Evolutionary conservation across 495 filamentous ascomycete genomes (phyloP).

Genomic region (Bathelium albidoporum): DNA sequence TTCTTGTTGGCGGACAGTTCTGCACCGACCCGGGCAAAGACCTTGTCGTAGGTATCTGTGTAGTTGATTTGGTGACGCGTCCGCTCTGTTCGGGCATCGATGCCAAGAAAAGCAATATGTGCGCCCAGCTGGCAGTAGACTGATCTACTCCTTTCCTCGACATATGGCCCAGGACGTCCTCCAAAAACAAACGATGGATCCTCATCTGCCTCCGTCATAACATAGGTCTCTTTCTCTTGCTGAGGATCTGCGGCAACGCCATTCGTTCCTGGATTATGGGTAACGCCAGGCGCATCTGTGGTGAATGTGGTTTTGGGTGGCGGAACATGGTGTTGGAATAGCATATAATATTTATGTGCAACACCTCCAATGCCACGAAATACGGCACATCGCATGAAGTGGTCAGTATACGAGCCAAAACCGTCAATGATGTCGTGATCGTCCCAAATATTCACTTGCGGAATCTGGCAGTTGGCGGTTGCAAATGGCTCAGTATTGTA

Average conservation of each 20-base stretch:
- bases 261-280: conserved; percentile 33
- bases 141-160: conserved; percentile 67
- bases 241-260: conserved; percentile 50
- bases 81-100: conserved; percentile 86
- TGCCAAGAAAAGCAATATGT: conserved; percentile 71
- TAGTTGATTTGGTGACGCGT: conserved; percentile 89
- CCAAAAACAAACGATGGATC: conserved; percentile 78
- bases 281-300: conserved; percentile 50
- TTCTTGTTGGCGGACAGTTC: conserved; percentile 53
- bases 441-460: conserved; percentile 92
- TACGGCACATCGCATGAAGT: conserved; percentile 85
- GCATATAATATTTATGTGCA: conserved; percentile 56
- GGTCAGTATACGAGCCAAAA: conserved; percentile 84
- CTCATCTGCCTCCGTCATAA: conserved; percentile 45
- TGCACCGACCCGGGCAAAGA: conserved; percentile 57
- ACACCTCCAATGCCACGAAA: conserved; percentile 85
- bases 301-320: conserved; percentile 77
- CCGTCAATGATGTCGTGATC: conserved; percentile 60
- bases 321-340: conserved; percentile 87
- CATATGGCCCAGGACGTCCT: conserved; percentile 62
- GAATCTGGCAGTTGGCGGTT: conserved; percentile 72
- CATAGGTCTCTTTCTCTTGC: conserved; percentile 58
- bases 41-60: conserved; percentile 73
- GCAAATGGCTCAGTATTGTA: conserved; percentile 78
- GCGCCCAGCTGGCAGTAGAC: conserved; percentile 78